phyloP scores from a whole-genome alignment of 2,329 filamentous ascomycete species.

The Trichoderma simmonsii region DNA sequence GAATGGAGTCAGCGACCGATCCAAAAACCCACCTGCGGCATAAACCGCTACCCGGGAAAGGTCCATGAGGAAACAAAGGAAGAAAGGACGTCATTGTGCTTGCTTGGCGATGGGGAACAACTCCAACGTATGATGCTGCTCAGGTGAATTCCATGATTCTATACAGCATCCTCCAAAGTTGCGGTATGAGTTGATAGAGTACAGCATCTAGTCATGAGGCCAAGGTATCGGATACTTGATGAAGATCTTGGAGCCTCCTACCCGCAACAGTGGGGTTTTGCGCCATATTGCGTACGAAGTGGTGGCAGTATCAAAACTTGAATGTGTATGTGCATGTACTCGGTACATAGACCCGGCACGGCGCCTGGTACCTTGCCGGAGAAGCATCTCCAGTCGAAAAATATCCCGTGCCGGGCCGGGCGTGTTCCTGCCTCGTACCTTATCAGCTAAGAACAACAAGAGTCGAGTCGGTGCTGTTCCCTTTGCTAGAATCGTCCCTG shows the following conservation, averaged over 20 bases:
- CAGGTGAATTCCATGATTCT: neutral
- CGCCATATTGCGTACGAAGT: slow-evolving; percentile 8
- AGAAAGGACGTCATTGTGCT: slow-evolving; percentile 6
- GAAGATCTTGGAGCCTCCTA: neutral
- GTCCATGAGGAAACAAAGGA: neutral
- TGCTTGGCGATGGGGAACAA: neutral
- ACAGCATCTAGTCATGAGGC: neutral
- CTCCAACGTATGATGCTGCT: slow-evolving; percentile 6
- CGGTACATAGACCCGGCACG: neutral
- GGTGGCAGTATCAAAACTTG: neutral
- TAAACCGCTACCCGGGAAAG: neutral
- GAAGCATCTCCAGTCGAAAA: neutral
- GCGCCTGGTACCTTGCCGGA: neutral
- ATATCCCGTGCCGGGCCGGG: slow-evolving; percentile 8
- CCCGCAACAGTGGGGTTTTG: slow-evolving; percentile 1
- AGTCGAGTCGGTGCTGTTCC: slow-evolving; percentile 14
- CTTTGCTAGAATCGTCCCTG: neutral
- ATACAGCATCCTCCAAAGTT: neutral
- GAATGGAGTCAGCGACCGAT: neutral
- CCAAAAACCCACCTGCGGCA: slow-evolving; percentile 2
- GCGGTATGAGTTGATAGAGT: neutral
- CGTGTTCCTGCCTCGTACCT: slow-evolving; percentile 16
- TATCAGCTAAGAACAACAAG: neutral
- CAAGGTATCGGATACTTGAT: slow-evolving; percentile 1
- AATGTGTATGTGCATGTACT: neutral